Base-by-base conservation (phyloP, 164 flowering plant genomes). In the Vitis labrusca region DNA sequence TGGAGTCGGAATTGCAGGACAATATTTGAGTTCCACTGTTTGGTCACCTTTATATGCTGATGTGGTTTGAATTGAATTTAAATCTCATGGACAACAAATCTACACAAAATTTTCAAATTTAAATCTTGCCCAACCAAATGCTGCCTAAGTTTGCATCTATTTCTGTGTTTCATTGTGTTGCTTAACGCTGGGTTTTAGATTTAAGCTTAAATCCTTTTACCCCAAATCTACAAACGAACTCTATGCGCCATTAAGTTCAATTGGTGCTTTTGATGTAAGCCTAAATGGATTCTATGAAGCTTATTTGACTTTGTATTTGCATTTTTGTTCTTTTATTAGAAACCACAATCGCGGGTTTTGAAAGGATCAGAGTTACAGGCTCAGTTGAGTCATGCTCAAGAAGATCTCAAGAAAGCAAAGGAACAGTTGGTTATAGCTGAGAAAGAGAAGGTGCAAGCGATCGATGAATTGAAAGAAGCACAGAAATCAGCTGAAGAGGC, bases 361-460 rank as follows among this genome's bases (percentile, higher is more conserved):
- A 94, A 86, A 80, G 91, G 85, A 52, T 81, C 93, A 14, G 95
- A 92, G 47, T 65, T 85, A 49, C 98, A 94, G 76, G 73, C 84
- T 3, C 93, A 92, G 61, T 59, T 91, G 72, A 81, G 12, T 73
- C 72, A 62, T 63, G 84, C 76, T 71, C 89, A 85, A 76, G 97
- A 91, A 73, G 97, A 94, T 73, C 85, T 91, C 62, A 91, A 91
- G 85, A 89, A 84, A 70, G 83, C 94, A 2, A 90, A 83, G 75
- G 99, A 91, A 59, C 86, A 71, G 70, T 74, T 94, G 72, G 81
- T 64, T 67, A 61, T 72, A 50, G 70, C 77, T 53, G 93, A 90
- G 85, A 85, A 85, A 57, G 99, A 92, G 82, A 90, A 86, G 74
- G 86, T 69, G 12, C 78, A 83, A 30, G 88, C 88, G 5, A 70